Percentiles rank a stretch among this genome's conserved stretches.
These are phyloP conservation scores for Paraphoma sp. DNA, from an alignment of 2,329 filamentous ascomycete genomes.

Conservation along the genomic window DNA sequence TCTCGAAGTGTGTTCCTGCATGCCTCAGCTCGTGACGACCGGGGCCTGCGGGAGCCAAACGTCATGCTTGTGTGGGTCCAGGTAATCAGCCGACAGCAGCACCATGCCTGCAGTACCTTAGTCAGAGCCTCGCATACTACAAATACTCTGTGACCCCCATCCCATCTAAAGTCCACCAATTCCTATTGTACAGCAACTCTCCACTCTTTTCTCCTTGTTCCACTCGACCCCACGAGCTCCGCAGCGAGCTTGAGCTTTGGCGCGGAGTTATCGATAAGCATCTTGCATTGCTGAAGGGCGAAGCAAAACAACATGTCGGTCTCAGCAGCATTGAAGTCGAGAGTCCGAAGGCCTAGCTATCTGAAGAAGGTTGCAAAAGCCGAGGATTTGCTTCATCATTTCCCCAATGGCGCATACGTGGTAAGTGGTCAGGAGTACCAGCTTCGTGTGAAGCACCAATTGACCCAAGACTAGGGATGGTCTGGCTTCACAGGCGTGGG, in stretches of 20 bases:
- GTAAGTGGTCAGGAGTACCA: too few species aligned
- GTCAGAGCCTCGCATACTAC: slow-evolving; percentile 10
- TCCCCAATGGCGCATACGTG: slow-evolving; percentile 84
- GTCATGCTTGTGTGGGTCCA: slow-evolving; percentile 21
- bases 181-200: slow-evolving; percentile 13
- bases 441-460: too few species aligned
- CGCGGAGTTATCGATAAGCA: slow-evolving; percentile 17
- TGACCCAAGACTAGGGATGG: slow-evolving; percentile 64
- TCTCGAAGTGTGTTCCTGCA: background rate
- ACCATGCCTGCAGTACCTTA: slow-evolving; percentile 9
- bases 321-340: slow-evolving; percentile 76
- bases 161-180: background rate
- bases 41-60: slow-evolving; percentile 14
- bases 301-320: slow-evolving; percentile 54
- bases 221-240: background rate
- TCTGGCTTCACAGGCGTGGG: slow-evolving; percentile 90
- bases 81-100: slow-evolving; percentile 18
- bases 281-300: background rate
- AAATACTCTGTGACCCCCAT: slow-evolving; percentile 12
- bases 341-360: slow-evolving; percentile 77
- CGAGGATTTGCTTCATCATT: slow-evolving; percentile 79
- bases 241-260: slow-evolving; percentile 1
- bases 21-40: slow-evolving; percentile 7
- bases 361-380: slow-evolving; percentile 80
- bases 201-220: slow-evolving; percentile 9